A percentile compares a stretch with the other conserved stretches of the same genome.
Evolutionary conservation across 2,329 filamentous ascomycete genomes (phyloP).

Genomic region (Phialemonium atrogriseum): DNA sequence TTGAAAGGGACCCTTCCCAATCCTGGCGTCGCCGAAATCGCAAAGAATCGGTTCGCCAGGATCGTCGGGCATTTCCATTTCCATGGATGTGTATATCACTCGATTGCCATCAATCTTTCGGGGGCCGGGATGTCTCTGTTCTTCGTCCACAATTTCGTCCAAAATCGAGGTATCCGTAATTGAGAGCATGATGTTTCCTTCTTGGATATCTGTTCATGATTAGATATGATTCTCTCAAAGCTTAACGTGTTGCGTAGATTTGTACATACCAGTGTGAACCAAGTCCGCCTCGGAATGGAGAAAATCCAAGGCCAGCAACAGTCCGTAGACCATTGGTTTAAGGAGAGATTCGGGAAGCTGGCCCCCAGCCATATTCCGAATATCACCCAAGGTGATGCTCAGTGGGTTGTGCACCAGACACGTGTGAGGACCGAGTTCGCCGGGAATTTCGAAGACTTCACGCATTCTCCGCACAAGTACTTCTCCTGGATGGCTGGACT

Average conservation of each 20-base stretch:
- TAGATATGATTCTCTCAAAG: neutral
- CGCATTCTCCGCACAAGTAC: neutral
- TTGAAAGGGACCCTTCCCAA: neutral
- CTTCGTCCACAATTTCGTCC: neutral
- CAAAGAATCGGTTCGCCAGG: neutral
- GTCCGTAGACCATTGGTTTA: neutral
- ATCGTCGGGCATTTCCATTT: neutral
- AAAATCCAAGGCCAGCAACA: slow-evolving; percentile 1
- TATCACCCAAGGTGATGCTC: neutral
- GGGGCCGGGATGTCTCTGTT: neutral
- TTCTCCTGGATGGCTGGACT: neutral
- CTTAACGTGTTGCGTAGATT: neutral
- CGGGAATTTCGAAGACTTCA: neutral
- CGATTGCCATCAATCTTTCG: neutral
- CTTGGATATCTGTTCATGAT: neutral
- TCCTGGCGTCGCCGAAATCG: neutral
- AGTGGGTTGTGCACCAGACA: neutral
- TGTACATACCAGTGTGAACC: slow-evolving; percentile 2
- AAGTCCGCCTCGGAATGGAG: slow-evolving; percentile 1
- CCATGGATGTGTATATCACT: neutral
- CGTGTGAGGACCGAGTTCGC: neutral
- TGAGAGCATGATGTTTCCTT: slow-evolving; percentile 2
- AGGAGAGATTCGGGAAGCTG: neutral
- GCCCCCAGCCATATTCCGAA: neutral
- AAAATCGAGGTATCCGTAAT: neutral